These are phyloP conservation scores for Apiotrichum mycotoxinovorans DNA, from an alignment of 1,284 basidiomycete genomes.

Conservation along the genomic window DNA sequence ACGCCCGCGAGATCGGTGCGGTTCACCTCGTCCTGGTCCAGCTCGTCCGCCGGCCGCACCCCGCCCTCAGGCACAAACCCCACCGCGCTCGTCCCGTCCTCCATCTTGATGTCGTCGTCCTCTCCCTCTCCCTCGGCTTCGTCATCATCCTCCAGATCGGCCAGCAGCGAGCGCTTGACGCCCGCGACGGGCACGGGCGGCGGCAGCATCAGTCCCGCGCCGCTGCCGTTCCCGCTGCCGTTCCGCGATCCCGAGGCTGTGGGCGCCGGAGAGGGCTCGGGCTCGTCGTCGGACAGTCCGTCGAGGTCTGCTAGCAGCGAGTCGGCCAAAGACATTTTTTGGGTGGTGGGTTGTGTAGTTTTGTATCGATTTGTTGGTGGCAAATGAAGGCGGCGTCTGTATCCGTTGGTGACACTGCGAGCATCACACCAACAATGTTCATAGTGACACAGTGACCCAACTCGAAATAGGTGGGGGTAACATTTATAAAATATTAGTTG, in stretches of 20 bases:
- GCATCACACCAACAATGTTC: too few species aligned
- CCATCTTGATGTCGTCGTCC: conserved; percentile 41
- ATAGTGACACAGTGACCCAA: too few species aligned
- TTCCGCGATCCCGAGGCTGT: not conserved
- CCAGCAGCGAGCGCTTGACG: conserved; percentile 14
- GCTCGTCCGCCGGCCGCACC: conserved; percentile 83
- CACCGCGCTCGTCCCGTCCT: conserved; percentile 36
- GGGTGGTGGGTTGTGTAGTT: conserved; percentile 2
- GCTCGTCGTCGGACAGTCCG: conserved; percentile 46
- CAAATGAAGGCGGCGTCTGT: not conserved
- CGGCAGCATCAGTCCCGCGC: conserved; percentile 8
- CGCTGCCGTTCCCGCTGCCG: conserved; percentile 2
- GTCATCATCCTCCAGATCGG: conserved; percentile 17
- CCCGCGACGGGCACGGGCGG: conserved; percentile 8
- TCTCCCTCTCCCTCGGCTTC: conserved; percentile 22
- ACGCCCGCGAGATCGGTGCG: conserved; percentile 80
- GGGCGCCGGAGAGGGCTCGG: conserved; percentile 24
- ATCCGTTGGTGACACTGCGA: not conserved
- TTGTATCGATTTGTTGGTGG: conserved; percentile 2
- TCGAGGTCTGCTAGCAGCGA: conserved; percentile 51
- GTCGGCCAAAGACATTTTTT: conserved; percentile 50
- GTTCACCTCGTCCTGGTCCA: conserved; percentile 88
- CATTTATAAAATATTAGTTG: too few species aligned
- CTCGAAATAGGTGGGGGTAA: too few species aligned
- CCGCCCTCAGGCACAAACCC: conserved; percentile 84